Evolutionary conservation across 2,329 filamentous ascomycete species (phyloP), one percentile per base, ranked within the genome.

Genomic region (Alternaria metachromatica): DNA sequence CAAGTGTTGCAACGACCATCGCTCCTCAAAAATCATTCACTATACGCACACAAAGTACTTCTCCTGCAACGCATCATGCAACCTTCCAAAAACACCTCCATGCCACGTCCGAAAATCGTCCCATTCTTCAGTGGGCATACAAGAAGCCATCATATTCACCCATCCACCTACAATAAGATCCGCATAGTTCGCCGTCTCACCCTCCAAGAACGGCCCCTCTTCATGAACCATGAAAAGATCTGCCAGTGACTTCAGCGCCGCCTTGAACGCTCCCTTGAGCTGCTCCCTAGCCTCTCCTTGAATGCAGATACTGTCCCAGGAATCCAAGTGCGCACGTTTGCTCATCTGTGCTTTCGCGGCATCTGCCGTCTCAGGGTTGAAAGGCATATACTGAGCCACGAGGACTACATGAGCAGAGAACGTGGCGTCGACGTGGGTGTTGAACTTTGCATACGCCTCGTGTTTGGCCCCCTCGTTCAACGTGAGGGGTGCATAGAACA

Each of bases 121-220:
- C 85, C 85, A 88, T 63, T 88, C 86, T 5, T 68, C 64, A 57
- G 67, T 55, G 0, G 81, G 82, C 59, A 88, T 69, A 23, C 77
- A 80, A 12, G 33, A 70, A 6, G 68, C 64, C 62, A 83, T 66
- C 82, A 87, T 85, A 7, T 80, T 78, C 71, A 89, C 57, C 87
- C 87, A 89, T 2, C 78, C 85, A 2, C 86, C 87, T 1, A 89
- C 82, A 28, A 88, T 86, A 1, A 88, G 69, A 69, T 89, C 87
- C 2, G 85, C 86, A 78, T 88, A 88, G 45, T 71, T 83, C 1
- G 81, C 79, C 71, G 64, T 70, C 0, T 63, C 46, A 0, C 86
- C 86, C 3, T 86, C 76, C 1, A 88, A 18, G 57, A 85, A 88
- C 0, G 85, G 84, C 5, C 86, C 86, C 0, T 65, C 49, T 5